Evolutionary conservation across 176 grass and related monocot species (phyloP).

Genomic region (Panicum miliaceum): DNA sequence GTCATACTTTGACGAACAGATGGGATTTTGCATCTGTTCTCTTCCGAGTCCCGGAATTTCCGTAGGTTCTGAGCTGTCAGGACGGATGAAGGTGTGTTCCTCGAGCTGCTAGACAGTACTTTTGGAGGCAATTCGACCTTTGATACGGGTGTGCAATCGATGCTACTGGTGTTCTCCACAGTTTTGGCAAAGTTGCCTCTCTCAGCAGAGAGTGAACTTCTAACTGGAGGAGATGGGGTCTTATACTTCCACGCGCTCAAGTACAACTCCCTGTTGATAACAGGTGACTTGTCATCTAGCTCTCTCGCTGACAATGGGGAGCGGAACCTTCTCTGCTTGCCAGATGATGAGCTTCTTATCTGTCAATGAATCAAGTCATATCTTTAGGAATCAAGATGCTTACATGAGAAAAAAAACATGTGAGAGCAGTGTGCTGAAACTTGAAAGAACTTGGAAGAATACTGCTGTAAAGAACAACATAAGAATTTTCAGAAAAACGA

Average conservation of each 20-base stretch:
- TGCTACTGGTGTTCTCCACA: slow-evolving; percentile 44
- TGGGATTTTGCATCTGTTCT: slow-evolving; percentile 50
- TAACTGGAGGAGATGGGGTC: slow-evolving; percentile 62
- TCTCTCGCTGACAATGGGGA: slow-evolving; percentile 62
- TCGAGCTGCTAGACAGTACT: slow-evolving; percentile 27
- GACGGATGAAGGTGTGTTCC: slow-evolving; percentile 40
- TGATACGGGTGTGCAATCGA: slow-evolving; percentile 47
- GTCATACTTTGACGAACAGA: slow-evolving; percentile 42
- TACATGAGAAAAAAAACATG: slow-evolving; percentile 1
- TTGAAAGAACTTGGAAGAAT: not conserved
- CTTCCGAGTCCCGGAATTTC: slow-evolving; percentile 58
- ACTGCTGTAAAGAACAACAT: not conserved
- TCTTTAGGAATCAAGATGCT: not conserved
- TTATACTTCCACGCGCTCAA: slow-evolving; percentile 51
- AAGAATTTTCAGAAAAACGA: slow-evolving; percentile 10
- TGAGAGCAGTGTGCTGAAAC: not conserved
- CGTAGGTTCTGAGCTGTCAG: slow-evolving; percentile 56
- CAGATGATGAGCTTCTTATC: slow-evolving; percentile 67
- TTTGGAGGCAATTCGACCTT: slow-evolving; percentile 47
- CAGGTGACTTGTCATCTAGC: slow-evolving; percentile 53
- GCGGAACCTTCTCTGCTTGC: slow-evolving; percentile 65
- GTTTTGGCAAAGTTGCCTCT: slow-evolving; percentile 41
- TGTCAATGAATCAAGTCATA: slow-evolving; percentile 15
- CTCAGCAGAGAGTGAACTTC: slow-evolving; percentile 65
- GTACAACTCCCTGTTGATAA: slow-evolving; percentile 51